Evolutionary conservation across 371 early-diverging fungal genomes (phyloP).

Genomic region (Apophysomyces elegans): DNA sequence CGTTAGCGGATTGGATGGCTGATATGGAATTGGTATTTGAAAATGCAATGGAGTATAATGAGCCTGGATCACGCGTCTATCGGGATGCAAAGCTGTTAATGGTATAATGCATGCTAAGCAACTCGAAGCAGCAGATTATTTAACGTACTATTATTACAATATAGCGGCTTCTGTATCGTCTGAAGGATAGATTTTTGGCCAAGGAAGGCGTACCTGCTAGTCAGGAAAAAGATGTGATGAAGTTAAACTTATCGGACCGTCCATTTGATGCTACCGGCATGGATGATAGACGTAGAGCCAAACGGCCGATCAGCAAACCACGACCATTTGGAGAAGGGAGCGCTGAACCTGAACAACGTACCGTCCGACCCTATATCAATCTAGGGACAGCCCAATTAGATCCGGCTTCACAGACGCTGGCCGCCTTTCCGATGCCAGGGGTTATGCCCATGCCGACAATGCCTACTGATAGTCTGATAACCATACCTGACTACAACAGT

Average conservation of each 20-base stretch:
- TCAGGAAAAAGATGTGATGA: conserved; percentile 44
- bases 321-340: conserved; percentile 27
- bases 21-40: conserved; percentile 74
- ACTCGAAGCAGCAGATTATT: neutral
- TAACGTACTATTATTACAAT: conserved; percentile 11
- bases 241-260: conserved; percentile 22
- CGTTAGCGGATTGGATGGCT: conserved; percentile 64
- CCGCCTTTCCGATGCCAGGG: conserved; percentile 1
- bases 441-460: conserved; percentile 1
- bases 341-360: conserved; percentile 9
- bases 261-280: conserved; percentile 38
- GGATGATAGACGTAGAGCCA: conserved; percentile 38
- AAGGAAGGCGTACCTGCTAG: conserved; percentile 35
- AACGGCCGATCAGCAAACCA: conserved; percentile 22
- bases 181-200: conserved; percentile 43
- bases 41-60: conserved; percentile 80
- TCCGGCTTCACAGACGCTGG: conserved; percentile 2
- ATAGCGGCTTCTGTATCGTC: conserved; percentile 44
- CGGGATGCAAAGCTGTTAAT: conserved; percentile 67
- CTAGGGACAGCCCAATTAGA: neutral
- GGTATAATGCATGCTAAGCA: conserved; percentile 23
- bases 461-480: neutral
- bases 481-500: neutral
- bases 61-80: conserved; percentile 71
- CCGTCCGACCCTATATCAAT: conserved; percentile 4